Evolutionary conservation across 2,329 filamentous ascomycete genomes (phyloP).

Genomic region (Fulvia fulva): DNA sequence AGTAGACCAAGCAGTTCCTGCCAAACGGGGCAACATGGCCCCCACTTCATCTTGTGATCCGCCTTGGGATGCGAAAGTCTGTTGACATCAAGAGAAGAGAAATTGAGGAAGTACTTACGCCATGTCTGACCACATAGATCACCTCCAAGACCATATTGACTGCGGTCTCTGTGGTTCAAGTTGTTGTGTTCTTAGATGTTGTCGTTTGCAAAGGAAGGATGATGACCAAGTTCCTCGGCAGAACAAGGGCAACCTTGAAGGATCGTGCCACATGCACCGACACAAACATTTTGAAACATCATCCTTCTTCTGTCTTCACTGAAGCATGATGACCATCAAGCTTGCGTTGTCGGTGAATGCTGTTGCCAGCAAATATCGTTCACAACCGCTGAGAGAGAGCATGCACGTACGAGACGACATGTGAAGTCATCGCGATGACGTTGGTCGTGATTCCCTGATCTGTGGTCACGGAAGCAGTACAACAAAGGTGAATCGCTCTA

Average conservation of each 20-base stretch:
- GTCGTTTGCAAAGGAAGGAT: not conserved
- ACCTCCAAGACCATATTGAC: slow-evolving; percentile 41
- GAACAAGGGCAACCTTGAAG: not conserved
- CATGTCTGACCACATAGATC: slow-evolving; percentile 49
- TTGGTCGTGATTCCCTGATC: not conserved
- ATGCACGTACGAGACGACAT: not conserved
- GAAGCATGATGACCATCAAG: not conserved
- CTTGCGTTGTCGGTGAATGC: not conserved
- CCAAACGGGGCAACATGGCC: not conserved
- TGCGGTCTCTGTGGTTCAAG: not conserved
- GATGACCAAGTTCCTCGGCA: not conserved
- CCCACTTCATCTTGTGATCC: not conserved
- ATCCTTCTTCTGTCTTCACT: not conserved
- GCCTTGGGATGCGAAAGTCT: not conserved
- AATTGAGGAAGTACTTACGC: slow-evolving; percentile 38
- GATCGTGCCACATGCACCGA: not conserved
- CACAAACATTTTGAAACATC: not conserved
- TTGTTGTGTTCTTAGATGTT: not conserved
- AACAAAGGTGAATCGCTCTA: not conserved
- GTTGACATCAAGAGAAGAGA: not conserved
- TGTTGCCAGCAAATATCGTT: too few species aligned
- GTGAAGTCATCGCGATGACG: not conserved
- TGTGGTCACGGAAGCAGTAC: not conserved
- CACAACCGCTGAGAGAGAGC: too few species aligned
- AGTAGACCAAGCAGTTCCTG: not conserved